Conservation (phyloP, 495 filamentous ascomycete genomes). For the Opeltia flavorubescens region DNA sequence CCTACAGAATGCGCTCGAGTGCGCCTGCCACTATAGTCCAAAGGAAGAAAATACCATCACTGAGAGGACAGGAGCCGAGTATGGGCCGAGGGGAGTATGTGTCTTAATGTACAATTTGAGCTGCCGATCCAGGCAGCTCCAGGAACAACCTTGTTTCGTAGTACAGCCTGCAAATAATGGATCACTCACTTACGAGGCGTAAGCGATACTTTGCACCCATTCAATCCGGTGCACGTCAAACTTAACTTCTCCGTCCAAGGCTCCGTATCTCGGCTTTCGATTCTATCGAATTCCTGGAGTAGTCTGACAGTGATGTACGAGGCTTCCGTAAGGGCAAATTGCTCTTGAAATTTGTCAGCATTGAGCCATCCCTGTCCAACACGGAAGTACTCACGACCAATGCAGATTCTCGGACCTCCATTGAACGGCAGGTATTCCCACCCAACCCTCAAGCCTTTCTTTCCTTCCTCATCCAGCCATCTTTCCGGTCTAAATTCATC, state of each 20-base stretch:
- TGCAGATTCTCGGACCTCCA: slow-evolving; percentile 47
- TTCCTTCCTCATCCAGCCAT: slow-evolving; percentile 8
- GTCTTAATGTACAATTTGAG: too few relatives aligned
- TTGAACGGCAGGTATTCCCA: slow-evolving; percentile 53
- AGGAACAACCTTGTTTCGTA: background rate
- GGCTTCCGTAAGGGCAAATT: slow-evolving; percentile 48
- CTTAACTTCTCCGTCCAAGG: slow-evolving; percentile 13
- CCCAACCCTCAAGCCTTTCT: slow-evolving; percentile 20
- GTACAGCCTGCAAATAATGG: too few relatives aligned
- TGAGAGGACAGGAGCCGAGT: too few relatives aligned
- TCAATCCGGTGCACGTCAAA: slow-evolving; percentile 6
- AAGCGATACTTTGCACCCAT: slow-evolving; percentile 11
- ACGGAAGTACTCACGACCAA: slow-evolving; percentile 20
- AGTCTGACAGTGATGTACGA: slow-evolving; percentile 38
- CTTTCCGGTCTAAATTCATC: slow-evolving; percentile 15
- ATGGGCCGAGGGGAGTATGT: too few relatives aligned
- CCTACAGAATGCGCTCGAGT: too few relatives aligned
- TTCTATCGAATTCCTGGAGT: slow-evolving; percentile 23
- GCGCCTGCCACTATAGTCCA: too few relatives aligned
- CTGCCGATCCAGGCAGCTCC: background rate
- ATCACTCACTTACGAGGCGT: slow-evolving; percentile 2
- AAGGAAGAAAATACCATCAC: too few relatives aligned
- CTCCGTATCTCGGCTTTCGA: slow-evolving; percentile 17
- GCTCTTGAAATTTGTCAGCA: slow-evolving; percentile 18
- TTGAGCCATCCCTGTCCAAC: background rate